Conservation (phyloP, 176 grass and related monocot genomes). For the Eragrostis curvula region DNA sequence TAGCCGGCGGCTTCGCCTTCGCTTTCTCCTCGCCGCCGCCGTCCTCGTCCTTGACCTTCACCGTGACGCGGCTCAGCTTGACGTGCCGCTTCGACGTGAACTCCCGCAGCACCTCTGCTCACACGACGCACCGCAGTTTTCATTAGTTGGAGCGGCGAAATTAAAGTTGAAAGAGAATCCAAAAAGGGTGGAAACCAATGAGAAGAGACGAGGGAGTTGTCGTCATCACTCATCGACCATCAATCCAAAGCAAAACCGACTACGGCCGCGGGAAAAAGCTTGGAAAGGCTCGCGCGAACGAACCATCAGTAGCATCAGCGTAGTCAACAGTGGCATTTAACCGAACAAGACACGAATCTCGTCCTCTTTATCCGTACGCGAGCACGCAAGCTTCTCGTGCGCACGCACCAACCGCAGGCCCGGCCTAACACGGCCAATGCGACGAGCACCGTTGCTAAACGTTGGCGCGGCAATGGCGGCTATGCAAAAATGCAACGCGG, state of each 20-base stretch:
- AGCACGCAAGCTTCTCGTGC: not conserved
- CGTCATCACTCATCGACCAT: no score
- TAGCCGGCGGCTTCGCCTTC: conserved; percentile 30
- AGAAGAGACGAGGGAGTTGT: not conserved
- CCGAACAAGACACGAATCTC: conserved; percentile 4
- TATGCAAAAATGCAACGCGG: no score
- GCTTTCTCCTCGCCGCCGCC: not conserved
- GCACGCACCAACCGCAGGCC: not conserved
- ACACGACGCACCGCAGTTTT: not conserved
- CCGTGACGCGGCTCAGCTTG: conserved; percentile 72
- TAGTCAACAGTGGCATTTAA: conserved; percentile 30
- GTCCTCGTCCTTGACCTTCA: conserved; percentile 46
- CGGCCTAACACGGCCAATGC: conserved; percentile 25
- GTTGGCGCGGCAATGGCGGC: conserved; percentile 5
- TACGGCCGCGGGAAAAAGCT: not conserved
- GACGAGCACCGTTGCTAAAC: not conserved
- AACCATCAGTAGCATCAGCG: not conserved
- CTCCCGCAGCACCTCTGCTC: conserved; percentile 80
- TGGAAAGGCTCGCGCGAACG: conserved; percentile 12
- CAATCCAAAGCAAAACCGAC: not conserved
- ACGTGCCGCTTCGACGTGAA: conserved; percentile 82
- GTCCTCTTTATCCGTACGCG: conserved; percentile 20
- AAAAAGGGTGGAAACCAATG: not conserved
- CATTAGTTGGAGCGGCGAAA: conserved; percentile 19
- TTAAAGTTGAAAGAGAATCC: not conserved